These are phyloP conservation scores for Pythium phragmiticola DNA, from an alignment of 352 stramenopile species.

Conservation along the genomic window DNA sequence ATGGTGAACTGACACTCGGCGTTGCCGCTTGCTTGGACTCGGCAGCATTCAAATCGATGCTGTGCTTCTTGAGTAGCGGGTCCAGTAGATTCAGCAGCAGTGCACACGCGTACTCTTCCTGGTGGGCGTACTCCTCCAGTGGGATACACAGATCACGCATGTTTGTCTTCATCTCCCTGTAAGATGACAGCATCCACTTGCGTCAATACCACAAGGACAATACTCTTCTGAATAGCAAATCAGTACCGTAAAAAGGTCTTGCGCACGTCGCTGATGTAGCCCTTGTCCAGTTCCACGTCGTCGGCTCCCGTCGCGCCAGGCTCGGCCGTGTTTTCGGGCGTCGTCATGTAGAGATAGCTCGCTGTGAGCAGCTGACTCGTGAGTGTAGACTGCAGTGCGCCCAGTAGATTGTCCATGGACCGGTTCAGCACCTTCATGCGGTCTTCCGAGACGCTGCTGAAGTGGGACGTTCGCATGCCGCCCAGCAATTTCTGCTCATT, in stretches of 20 bases:
- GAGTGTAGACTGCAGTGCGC: conserved; percentile 64
- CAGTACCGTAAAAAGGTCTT: conserved; percentile 45
- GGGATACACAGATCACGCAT: conserved; percentile 84
- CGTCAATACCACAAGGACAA: background rate
- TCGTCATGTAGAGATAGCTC: conserved; percentile 78
- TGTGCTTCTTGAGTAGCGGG: conserved; percentile 66
- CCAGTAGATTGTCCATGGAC: conserved; percentile 62
- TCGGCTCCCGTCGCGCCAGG: conserved; percentile 31
- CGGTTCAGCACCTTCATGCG: conserved; percentile 45
- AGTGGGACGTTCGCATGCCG: conserved; percentile 45
- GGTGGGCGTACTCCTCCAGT: conserved; percentile 80
- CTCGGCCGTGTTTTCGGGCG: conserved; percentile 65
- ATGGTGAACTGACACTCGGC: background rate
- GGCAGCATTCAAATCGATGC: conserved; percentile 34
- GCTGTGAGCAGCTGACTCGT: conserved; percentile 66
- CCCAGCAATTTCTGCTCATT: conserved; percentile 68
- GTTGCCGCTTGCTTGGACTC: background rate
- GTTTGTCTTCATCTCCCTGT: conserved; percentile 83
- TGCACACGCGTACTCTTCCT: conserved; percentile 74
- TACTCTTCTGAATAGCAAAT: background rate
- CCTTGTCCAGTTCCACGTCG: conserved; percentile 54
- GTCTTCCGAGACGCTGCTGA: conserved; percentile 34
- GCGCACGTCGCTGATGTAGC: conserved; percentile 70
- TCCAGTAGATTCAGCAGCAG: conserved; percentile 73
- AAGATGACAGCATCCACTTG: background rate